These are phyloP conservation scores for Aureobasidium uvarum DNA, from an alignment of 2,329 filamentous ascomycete genomes.

Conservation along the genomic window DNA sequence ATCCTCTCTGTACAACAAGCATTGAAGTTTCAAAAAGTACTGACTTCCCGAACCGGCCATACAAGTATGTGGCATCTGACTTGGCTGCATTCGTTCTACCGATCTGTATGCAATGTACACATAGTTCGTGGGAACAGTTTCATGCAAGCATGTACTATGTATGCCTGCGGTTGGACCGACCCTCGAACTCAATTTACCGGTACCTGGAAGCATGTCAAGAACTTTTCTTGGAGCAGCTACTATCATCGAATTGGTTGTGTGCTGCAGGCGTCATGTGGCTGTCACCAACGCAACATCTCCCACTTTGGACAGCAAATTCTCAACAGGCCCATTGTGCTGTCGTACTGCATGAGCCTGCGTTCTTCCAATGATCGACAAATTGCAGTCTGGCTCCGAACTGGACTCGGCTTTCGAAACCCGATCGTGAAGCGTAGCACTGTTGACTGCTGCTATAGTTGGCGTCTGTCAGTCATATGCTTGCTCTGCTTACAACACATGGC, in stretches of 20 bases:
- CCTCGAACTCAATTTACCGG: background rate
- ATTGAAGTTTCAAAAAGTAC: background rate
- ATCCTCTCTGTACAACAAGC: background rate
- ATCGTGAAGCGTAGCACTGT: background rate
- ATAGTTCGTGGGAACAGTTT: background rate
- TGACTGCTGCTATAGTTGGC: background rate
- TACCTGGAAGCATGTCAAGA: background rate
- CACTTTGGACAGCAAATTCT: background rate
- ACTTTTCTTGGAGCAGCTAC: background rate
- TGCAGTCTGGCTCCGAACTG: background rate
- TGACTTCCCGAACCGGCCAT: background rate
- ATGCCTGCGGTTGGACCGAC: background rate
- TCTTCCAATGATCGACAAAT: background rate
- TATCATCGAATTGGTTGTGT: background rate
- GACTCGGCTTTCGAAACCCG: background rate
- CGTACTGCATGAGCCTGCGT: background rate
- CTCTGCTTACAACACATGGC: background rate
- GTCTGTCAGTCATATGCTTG: conserved; percentile 7
- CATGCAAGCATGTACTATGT: background rate
- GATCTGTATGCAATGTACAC: conserved; percentile 4
- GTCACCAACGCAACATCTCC: background rate
- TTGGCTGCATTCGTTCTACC: background rate
- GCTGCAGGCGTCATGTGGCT: conserved; percentile 21
- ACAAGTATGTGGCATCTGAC: background rate
- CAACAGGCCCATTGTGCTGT: background rate